phyloP scores from a whole-genome alignment of 2,329 filamentous ascomycete genomes.

The Hysterium pulicare region DNA sequence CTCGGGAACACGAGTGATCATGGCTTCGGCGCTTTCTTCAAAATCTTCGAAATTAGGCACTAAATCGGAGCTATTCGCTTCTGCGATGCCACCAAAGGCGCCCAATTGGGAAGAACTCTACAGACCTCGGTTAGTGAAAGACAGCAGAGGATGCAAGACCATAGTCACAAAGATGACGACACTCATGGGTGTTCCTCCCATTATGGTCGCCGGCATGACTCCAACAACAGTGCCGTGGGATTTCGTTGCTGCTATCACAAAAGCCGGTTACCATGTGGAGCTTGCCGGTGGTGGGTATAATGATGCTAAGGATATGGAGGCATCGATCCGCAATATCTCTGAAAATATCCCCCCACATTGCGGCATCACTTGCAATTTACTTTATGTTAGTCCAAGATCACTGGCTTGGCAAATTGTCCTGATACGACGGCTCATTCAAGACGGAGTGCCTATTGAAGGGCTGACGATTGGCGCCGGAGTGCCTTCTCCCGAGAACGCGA shows the following conservation, averaged over 20 bases:
- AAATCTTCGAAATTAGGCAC: conserved; percentile 13
- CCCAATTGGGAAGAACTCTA: conserved; percentile 14
- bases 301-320: conserved; percentile 75
- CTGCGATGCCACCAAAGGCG: conserved; percentile 5
- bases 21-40: conserved; percentile 12
- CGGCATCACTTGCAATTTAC: conserved; percentile 85
- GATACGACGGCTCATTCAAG: conserved; percentile 72
- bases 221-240: conserved; percentile 86
- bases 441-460: conserved; percentile 88
- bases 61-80: conserved; percentile 14
- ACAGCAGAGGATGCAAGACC: conserved; percentile 7
- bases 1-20: conserved; percentile 15
- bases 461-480: conserved; percentile 91
- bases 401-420: conserved; percentile 93
- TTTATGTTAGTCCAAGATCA: conserved; percentile 84
- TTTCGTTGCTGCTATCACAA: conserved; percentile 89
- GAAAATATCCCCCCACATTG: conserved; percentile 77
- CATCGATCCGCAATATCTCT: conserved; percentile 80
- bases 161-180: conserved; percentile 64
- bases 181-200: conserved; percentile 75
- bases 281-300: conserved; percentile 88
- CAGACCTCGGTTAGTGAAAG: conserved; percentile 9
- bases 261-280: conserved; percentile 91
- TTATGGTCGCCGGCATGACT: conserved; percentile 94
- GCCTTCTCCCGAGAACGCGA: conserved; percentile 86